Conservation (phyloP, 306 rosid genomes). For the Lathyrus oleraceus region DNA sequence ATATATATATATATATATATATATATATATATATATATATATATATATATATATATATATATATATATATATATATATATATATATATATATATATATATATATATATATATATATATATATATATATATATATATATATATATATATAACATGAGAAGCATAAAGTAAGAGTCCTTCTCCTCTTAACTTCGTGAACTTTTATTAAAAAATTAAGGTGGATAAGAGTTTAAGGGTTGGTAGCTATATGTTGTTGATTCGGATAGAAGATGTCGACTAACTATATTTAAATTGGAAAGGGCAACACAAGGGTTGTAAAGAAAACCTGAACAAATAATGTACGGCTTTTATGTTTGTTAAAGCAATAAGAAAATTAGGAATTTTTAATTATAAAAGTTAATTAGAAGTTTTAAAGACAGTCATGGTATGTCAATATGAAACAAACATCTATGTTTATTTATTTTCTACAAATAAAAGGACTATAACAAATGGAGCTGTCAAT, state of each 20-base stretch:
- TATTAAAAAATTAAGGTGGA: not conserved
- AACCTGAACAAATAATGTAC: not conserved
- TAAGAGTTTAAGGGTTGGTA: conserved; percentile 22
- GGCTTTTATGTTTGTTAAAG: conserved; percentile 25
- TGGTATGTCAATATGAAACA: not conserved
- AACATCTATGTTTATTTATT: no score
- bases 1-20: no score
- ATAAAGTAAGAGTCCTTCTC: not conserved
- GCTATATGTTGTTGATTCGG: conserved; percentile 25
- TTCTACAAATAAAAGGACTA: not conserved
- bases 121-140: no score
- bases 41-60: no score
- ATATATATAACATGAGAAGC: not conserved
- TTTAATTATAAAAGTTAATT: not conserved
- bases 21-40: no score
- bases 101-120: no score
- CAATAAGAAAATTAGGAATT: not conserved
- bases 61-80: no score
- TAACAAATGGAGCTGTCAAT: no score
- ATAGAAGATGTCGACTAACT: not conserved
- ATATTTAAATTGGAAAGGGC: conserved; percentile 29
- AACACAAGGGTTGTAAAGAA: not conserved
- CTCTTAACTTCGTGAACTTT: not conserved
- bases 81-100: no score
- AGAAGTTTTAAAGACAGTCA: not conserved